A percentile compares a stretch with the other conserved stretches of the same genome.
Conservation (phyloP, 805 yeast genomes). For the Barnettozyma wickerhamii region DNA sequence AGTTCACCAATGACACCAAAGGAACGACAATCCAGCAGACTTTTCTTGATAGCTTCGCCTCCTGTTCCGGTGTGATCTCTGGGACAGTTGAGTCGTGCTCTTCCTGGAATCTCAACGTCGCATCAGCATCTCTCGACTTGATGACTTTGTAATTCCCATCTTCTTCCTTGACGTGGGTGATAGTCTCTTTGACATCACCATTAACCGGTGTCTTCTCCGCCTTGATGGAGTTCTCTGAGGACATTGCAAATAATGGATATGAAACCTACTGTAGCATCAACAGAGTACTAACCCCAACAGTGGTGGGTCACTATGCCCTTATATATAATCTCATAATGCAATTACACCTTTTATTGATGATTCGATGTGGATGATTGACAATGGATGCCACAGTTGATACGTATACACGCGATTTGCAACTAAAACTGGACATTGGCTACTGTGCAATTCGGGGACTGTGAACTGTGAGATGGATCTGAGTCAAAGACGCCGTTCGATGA, state of each 20-base stretch:
- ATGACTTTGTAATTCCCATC: slow-evolving; percentile 33
- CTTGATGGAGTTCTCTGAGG: not conserved
- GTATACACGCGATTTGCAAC: too few relatives aligned
- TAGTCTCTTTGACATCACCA: not conserved
- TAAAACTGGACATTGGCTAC: too few relatives aligned
- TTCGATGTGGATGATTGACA: not conserved
- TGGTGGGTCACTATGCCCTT: too few relatives aligned
- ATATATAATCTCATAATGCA: too few relatives aligned
- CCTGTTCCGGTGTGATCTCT: slow-evolving; percentile 40
- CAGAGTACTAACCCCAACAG: too few relatives aligned
- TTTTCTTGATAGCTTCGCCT: slow-evolving; percentile 34
- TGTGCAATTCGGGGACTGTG: too few relatives aligned
- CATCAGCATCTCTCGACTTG: slow-evolving; percentile 37
- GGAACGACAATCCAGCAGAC: slow-evolving; percentile 34
- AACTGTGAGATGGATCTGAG: too few relatives aligned
- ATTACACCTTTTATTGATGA: too few relatives aligned
- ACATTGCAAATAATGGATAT: not conserved
- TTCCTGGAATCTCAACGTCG: slow-evolving; percentile 33
- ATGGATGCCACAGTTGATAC: not conserved
- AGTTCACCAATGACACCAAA: slow-evolving; percentile 34
- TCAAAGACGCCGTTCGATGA: too few relatives aligned
- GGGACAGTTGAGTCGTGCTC: slow-evolving; percentile 30
- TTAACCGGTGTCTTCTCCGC: not conserved
- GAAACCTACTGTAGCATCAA: too few relatives aligned
- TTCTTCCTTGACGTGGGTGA: not conserved